Evolutionary conservation across 345 rosid genomes (phyloP), one percentile per base, ranked within the genome.

Genomic region (Raphanus raphanistrum): DNA sequence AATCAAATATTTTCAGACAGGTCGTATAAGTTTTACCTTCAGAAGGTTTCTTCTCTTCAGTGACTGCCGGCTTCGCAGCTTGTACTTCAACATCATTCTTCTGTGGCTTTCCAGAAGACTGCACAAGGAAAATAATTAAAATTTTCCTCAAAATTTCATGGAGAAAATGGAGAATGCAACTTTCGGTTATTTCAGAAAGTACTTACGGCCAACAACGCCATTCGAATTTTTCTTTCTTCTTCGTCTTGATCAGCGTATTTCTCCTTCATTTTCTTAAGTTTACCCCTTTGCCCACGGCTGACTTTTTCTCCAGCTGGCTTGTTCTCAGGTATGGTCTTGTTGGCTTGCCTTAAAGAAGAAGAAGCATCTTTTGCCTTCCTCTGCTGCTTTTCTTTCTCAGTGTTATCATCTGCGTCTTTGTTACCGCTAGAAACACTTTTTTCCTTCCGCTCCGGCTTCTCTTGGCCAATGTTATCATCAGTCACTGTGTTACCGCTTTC

Each of bases 221-320:
- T 91, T 68, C 94, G 84, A 65, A 89, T 90, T 67, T 79, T 70
- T 80, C 94, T 87, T 82, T 90, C 97, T 85, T 96, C 98, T 85
- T 96, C 99, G 45, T 96, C 99, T 83, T 96, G 99, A 83, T 91
- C 84, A 26, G 92, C 96, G 80, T 93, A 96, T 82, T 93, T 96
- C 86, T 92, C 98, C 89, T 96, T 93, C 86, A 93, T 96, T 87
- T 93, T 95, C 88, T 92, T 95, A 54, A 90, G 91, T 79, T 92
- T 95, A 41, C 96, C 85, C 78, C 72, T 90, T 85, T 91, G 96
- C 73, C 99, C 97, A 78, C 99, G 98, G 77, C 82, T 87, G 66
- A 88, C 26, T 83, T 91, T 95, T 68, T 87, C 94, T 72, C 81
- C 84, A 21, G 82, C 88, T 50, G 85, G 86, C 76, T 86, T 92